A percentile compares a stretch with the other conserved stretches of the same genome.
These are phyloP conservation scores for Silene uniflora DNA, from an alignment of 148 eudicot species.

Conservation along the genomic window DNA sequence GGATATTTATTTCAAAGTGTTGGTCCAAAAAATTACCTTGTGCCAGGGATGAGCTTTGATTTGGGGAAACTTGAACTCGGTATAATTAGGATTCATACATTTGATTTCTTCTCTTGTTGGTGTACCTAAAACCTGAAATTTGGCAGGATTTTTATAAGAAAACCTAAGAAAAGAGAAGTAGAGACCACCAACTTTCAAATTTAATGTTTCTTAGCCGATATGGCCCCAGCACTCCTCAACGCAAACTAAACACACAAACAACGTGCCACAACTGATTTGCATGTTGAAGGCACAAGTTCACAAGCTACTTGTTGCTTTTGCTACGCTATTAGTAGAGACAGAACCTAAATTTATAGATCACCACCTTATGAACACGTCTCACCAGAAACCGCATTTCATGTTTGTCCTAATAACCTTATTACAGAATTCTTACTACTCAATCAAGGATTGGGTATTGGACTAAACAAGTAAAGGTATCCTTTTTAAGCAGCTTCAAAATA, in stretches of 20 bases:
- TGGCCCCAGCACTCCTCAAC: neutral
- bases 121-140: conserved; percentile 72
- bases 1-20: neutral
- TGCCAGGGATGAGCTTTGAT: conserved; percentile 99
- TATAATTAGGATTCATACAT: conserved; percentile 97
- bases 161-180: neutral
- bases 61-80: conserved; percentile 92
- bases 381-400: neutral
- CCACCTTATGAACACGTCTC: neutral
- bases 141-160: neutral
- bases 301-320: neutral
- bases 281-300: neutral
- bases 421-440: neutral
- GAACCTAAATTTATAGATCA: neutral
- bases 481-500: neutral
- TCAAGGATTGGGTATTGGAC: neutral
- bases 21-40: conserved; percentile 46
- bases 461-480: neutral
- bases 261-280: neutral
- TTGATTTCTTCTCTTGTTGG: conserved; percentile 97
- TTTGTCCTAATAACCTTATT: neutral
- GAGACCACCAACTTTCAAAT: neutral
- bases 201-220: neutral
- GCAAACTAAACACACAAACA: neutral
- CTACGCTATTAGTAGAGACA: neutral